Conservation (phyloP, 805 yeast species). For the Wickerhamomyces silvicola region DNA sequence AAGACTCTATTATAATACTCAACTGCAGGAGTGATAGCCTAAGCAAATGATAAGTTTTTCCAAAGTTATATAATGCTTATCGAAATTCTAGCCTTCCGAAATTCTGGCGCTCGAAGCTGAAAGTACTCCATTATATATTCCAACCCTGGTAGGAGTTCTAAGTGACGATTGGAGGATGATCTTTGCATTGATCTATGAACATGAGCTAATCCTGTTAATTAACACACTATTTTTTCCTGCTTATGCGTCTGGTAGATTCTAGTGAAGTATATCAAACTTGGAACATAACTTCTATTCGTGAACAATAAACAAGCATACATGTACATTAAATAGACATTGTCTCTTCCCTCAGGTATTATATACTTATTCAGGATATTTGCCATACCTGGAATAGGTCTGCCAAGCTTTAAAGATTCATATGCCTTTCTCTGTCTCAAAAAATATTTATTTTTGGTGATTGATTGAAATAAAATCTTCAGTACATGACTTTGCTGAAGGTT, state of each 20-base stretch:
- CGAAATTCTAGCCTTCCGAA: slow-evolving; percentile 44
- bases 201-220: slow-evolving; percentile 73
- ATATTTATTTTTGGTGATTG: slow-evolving; percentile 85
- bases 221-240: slow-evolving; percentile 71
- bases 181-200: slow-evolving; percentile 91
- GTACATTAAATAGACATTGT: slow-evolving; percentile 63
- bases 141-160: slow-evolving; percentile 83
- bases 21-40: slow-evolving; percentile 71
- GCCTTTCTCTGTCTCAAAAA: slow-evolving; percentile 87
- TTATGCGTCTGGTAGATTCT: slow-evolving; percentile 63
- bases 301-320: slow-evolving; percentile 77
- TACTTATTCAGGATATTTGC: slow-evolving; percentile 59
- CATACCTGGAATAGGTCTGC: slow-evolving; percentile 63
- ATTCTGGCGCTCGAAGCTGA: slow-evolving; percentile 38
- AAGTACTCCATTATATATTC: slow-evolving; percentile 70
- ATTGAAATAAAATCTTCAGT: slow-evolving; percentile 62
- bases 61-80: slow-evolving; percentile 80
- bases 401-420: slow-evolving; percentile 58
- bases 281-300: slow-evolving; percentile 73
- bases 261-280: slow-evolving; percentile 72
- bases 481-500: slow-evolving; percentile 54
- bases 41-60: slow-evolving; percentile 75
- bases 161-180: slow-evolving; percentile 75
- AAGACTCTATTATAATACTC: slow-evolving; percentile 68
- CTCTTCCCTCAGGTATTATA: slow-evolving; percentile 38